Base-by-base conservation (phyloP, 768 basidiomycete species). In the Leccinellum albellum region DNA sequence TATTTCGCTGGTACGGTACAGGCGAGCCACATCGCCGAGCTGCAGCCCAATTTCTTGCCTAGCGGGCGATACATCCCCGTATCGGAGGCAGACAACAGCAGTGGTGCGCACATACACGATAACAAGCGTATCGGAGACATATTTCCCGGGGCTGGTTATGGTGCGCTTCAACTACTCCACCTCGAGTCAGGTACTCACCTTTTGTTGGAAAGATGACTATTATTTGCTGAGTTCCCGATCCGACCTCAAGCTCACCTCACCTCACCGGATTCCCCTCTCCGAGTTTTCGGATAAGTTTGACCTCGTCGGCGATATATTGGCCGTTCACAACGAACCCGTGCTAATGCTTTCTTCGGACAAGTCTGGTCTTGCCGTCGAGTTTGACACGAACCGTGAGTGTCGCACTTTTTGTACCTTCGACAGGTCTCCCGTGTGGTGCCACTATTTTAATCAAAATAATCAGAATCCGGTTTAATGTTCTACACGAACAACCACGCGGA, bases 401-500 rank as follows among this genome's bases (percentile, higher is more conserved):
- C 33, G 32, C 28, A 2, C 35, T 40, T 21, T 54, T 51, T 23
- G 5, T 47, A 33, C 9, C 53, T 26, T 33, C 20, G 23, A 53
- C 58, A 13, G 10, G 24, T 28, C 28, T 2, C 10, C 4, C 12
- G 2, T 24, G 1, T 17, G 29, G 15, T 23, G 58, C 14, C 15
- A 26, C 46, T 23, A 17, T 37, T 4, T 6, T 24, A 20, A n/a
- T 13, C 8, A 40, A n/a, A 14, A 9, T 14, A 40, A 32, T 15
- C 58, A 90, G 89, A 91, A 70, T 81, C 79, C 9, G 88, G 88
- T 13, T 78, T 88, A 35, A 89, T 89, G 80, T 85, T 89, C 63
- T 90, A 90, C 67, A 79, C 86, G 3, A 84, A 85, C 65, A 82
- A 80, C 50, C 72, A 81, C 53, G 73, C 83, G 14, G 71, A 78